These are phyloP conservation scores for Hanseniaspora singularis DNA, from an alignment of 805 yeast genomes.

Conservation along the genomic window DNA sequence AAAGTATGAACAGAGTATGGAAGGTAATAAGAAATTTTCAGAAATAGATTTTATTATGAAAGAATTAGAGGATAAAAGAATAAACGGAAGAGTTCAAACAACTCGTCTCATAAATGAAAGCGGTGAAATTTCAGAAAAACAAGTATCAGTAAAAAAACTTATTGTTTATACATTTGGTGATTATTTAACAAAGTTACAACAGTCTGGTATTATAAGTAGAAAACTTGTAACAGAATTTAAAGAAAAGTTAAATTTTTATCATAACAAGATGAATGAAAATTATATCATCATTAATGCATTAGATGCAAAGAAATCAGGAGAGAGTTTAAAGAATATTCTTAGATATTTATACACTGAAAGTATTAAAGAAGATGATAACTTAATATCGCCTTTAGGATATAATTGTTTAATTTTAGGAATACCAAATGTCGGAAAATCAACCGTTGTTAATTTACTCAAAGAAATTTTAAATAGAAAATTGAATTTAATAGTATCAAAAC, in stretches of 20 bases:
- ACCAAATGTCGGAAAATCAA: conserved; percentile 97
- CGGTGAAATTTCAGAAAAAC: not conserved
- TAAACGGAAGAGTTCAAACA: conserved; percentile 16
- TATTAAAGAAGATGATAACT: conserved; percentile 36
- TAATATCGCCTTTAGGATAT: conserved; percentile 65
- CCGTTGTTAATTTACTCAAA: conserved; percentile 66
- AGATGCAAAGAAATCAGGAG: conserved; percentile 35
- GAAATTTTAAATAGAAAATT: conserved; percentile 23
- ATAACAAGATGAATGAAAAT: conserved; percentile 24
- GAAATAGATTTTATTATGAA: conserved; percentile 52
- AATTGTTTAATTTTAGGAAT: conserved; percentile 72
- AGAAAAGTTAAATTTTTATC: conserved; percentile 19
- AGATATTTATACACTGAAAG: conserved; percentile 30
- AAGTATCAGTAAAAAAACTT: conserved; percentile 4
- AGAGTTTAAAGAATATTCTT: conserved; percentile 39
- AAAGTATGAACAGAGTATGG: conserved; percentile 38
- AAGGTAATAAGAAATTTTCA: conserved; percentile 29
- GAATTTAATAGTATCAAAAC: conserved; percentile 34
- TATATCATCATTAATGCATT: conserved; percentile 52
- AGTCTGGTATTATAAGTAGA: conserved; percentile 1
- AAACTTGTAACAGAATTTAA: conserved; percentile 1
- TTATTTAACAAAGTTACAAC: not conserved
- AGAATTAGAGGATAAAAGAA: conserved; percentile 46
- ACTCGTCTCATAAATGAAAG: not conserved
- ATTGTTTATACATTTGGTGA: conserved; percentile 14